Evolutionary conservation across 768 basidiomycete genomes (phyloP), one percentile per base, ranked within the genome.

Genomic region (Dioszegia aurantiaca): DNA sequence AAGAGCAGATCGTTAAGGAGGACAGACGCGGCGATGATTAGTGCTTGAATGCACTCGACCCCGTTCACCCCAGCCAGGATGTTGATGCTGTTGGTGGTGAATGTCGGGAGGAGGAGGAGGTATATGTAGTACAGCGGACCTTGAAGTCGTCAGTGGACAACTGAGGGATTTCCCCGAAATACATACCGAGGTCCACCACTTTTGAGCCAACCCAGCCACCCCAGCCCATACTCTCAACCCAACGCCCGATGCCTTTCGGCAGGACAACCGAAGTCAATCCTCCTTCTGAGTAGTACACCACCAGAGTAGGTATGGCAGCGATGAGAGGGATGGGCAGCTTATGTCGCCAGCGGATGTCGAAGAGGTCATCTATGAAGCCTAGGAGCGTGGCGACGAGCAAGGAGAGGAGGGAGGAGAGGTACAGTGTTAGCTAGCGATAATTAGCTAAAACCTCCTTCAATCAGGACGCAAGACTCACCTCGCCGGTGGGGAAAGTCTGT

Each of bases 41-140:
- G 80, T 0, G 93, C 89, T 78, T 99, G 95, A 60, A 86, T 84
- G 62, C 89, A 90, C 81, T 99, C 95, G 4, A 94, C 86, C 11
- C 94, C 95, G 73, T 99, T 98, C 64, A 97, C 88, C 9, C 94
- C 95, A 11, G 95, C 95, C 17, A 98, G 85, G 66, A 99, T 98
- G 77, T 99, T 99, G 81, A 98, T 95, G 75, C 88, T 88, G 78
- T 99, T 99, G 17, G 94, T 97, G 55, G 89, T 85, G 77, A 98
- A 99, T 0, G 92, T 98, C 30, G 93, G 97, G 17, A 99, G 80
- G 28, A 98, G 78, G 4, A 90, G 85, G 89, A 99, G 97, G 80
- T 98, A 99, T 53, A 93, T 59, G 76, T 98, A 99, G 77, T 98
- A 98, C 3, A 98, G 77, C 0, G 90, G 90, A 1, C 94, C 94